A percentile compares a stretch with the other conserved stretches of the same genome.
Conservation (phyloP, 371 early-diverging fungal species). For the Actinomortierella ambigua region DNA sequence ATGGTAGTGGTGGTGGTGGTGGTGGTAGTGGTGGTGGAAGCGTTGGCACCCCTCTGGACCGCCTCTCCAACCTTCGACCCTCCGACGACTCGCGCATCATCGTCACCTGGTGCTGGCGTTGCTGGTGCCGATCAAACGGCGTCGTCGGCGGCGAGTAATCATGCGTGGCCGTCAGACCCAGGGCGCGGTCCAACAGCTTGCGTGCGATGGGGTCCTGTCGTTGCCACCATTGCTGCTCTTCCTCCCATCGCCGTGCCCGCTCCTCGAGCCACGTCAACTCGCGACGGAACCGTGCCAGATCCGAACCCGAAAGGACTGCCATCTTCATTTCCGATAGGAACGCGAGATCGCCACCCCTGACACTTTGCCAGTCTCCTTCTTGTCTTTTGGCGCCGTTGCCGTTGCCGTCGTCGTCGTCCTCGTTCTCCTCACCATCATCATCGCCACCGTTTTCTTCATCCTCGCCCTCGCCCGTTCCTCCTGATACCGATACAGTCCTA, state of each 20-base stretch:
- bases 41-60: constrained; percentile 7
- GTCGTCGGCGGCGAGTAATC: not conserved
- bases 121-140: not conserved
- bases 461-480: no score
- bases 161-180: not conserved
- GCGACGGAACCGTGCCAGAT: constrained; percentile 34
- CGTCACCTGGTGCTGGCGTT: not conserved
- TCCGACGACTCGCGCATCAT: not conserved
- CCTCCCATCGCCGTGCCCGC: constrained; percentile 11
- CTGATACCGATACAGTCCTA: not conserved
- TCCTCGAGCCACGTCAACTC: constrained; percentile 37
- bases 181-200: not conserved
- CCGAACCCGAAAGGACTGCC: constrained; percentile 11
- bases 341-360: constrained; percentile 35
- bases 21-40: constrained; percentile 6
- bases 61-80: not conserved
- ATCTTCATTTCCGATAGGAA: constrained; percentile 41
- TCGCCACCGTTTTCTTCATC: no score
- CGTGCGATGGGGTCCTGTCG: constrained; percentile 12
- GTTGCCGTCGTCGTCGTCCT: not conserved
- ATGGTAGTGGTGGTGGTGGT: not conserved
- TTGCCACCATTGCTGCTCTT: not conserved
- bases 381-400: not conserved
- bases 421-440: no score
- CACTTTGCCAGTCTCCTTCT: constrained; percentile 21